Base-by-base conservation (phyloP, 768 basidiomycete genomes). In the Pisolithus marmoratus region DNA sequence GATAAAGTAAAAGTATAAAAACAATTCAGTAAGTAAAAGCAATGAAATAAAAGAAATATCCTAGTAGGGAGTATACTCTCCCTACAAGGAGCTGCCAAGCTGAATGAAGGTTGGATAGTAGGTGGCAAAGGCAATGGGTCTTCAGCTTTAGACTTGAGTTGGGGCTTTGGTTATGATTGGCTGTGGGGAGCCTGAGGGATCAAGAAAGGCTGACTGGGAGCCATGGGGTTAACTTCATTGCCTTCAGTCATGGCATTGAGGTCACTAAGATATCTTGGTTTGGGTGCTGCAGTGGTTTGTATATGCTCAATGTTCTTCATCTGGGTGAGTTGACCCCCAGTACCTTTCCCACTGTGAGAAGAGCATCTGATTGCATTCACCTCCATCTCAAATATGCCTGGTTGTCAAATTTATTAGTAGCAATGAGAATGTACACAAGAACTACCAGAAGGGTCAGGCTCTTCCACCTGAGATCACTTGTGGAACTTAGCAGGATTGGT, bases 221-320 rank as follows among this genome's bases (percentile, higher is more conserved):
- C 54, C 54, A 55, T 55, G 2, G 47, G 51, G 17, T 55, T 55
- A 11, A 51, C 17, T 3, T 29, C 24, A 29, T 52, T 6, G 2
- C 38, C 37, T 34, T 52, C 34, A 6, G 19, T 49, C 19, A 50
- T 42, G 2, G 45, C n/a, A 31, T 55, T 31, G 6, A 52, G n/a
- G 23, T 31, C 46, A 12, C 46, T 51, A 23, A 14, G 12, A 12
- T 15, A 3, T 52, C 26, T 55, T 3, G 31, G 8, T 15, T 20
- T 17, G 8, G 17, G 44, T 1, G 4, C 5, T 14, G 5, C 12
- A 38, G 37, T 14, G 12, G 9, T 55, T 14, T 55, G 54, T 1
- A 47, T 14, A 15, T 11, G 15, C 14, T 52, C 45, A 5, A 52
- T n/a, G 8, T 9, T 3, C 50, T 48, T 17, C 46, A 54, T 20